Evolutionary conservation across 352 stramenopile species (phyloP).

Genomic region (Globisporangium paroecandrum): DNA sequence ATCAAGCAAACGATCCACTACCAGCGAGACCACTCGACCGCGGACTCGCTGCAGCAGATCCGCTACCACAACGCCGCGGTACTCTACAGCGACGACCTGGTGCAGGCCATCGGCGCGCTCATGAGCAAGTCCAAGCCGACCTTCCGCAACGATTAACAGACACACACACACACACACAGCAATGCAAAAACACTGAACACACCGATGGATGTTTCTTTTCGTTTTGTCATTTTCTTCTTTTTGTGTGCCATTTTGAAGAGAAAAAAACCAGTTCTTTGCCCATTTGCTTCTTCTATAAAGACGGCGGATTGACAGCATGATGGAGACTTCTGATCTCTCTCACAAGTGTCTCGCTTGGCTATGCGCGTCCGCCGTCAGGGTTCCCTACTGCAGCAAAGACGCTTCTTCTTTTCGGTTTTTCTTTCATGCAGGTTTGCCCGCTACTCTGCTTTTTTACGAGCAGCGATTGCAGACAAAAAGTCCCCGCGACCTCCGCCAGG

Average conservation of each 20-base stretch:
- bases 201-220: constrained; percentile 7
- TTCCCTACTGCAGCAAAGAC: constrained; percentile 21
- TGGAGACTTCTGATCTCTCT: background rate
- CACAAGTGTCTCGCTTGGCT: constrained; percentile 8
- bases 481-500: constrained; percentile 38
- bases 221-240: constrained; percentile 8
- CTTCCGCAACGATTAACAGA: constrained; percentile 60
- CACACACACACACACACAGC: no score
- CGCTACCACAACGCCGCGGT: constrained; percentile 83
- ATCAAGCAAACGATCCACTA: constrained; percentile 89
- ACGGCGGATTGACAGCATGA: background rate
- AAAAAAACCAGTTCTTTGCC: constrained; percentile 6
- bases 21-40: constrained; percentile 80
- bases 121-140: constrained; percentile 64
- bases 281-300: constrained; percentile 10
- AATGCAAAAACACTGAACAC: background rate
- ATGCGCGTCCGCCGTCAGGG: constrained; percentile 1
- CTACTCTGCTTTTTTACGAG: constrained; percentile 53
- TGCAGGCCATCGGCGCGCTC: constrained; percentile 61
- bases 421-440: background rate
- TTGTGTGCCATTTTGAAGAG: constrained; percentile 2
- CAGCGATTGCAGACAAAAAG: constrained; percentile 54
- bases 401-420: constrained; percentile 8
- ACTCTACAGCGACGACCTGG: constrained; percentile 84
- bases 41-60: constrained; percentile 72